Evolutionary conservation across 2,329 filamentous ascomycete genomes (phyloP).

Genomic region (Fonsecaea multimorphosa): DNA sequence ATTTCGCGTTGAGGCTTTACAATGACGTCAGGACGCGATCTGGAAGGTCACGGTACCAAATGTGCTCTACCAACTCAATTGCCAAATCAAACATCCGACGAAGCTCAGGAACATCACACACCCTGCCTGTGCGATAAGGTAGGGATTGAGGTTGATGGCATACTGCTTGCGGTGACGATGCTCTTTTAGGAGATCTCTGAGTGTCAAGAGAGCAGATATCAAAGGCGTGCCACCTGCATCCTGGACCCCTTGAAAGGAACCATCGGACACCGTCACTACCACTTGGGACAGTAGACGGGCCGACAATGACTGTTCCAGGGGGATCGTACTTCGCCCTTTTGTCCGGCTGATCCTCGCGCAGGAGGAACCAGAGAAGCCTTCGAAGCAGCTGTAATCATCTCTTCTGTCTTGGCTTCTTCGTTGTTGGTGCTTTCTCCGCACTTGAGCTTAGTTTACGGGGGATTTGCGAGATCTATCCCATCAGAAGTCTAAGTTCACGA

Average conservation of each 20-base stretch:
- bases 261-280: not conserved
- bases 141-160: too few relatives aligned
- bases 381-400: not conserved
- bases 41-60: not conserved
- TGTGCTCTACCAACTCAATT: not conserved
- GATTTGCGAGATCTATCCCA: not conserved
- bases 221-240: not conserved
- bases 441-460: not conserved
- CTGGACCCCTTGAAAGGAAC: not conserved
- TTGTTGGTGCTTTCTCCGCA: conserved; percentile 8
- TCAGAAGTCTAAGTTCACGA: not conserved
- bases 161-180: not conserved
- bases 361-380: not conserved
- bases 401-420: not conserved
- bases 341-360: not conserved
- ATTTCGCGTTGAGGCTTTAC: conserved; percentile 1
- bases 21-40: conserved; percentile 6
- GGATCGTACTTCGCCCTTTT: not conserved
- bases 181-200: not conserved
- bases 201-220: not conserved
- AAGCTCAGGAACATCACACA: not conserved
- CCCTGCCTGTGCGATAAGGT: not conserved
- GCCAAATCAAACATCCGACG: not conserved
- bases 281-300: not conserved
- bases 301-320: not conserved